phyloP scores from a whole-genome alignment of 2,329 filamentous ascomycete genomes.

The Sclerotinia trifoliorum region DNA sequence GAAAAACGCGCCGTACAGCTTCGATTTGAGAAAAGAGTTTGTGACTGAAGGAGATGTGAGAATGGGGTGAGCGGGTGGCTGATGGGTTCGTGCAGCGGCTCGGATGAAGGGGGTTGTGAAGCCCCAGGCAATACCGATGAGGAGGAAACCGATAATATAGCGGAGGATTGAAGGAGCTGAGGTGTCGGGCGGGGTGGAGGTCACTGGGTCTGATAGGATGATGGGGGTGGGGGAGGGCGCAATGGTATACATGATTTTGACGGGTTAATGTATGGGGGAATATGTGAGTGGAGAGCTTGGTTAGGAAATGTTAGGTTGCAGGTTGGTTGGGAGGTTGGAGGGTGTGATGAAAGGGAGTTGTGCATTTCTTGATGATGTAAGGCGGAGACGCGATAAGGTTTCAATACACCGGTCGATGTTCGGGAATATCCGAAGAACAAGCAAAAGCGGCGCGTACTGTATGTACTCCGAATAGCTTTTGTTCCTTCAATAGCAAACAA shows the following conservation, averaged over 20 bases:
- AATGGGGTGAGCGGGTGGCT: conserved; percentile 57
- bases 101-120: conserved; percentile 92
- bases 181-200: conserved; percentile 5
- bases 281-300: background rate
- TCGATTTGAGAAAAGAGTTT: conserved; percentile 60
- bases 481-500: background rate
- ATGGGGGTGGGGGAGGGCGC: conserved; percentile 21
- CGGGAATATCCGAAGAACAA: background rate
- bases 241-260: conserved; percentile 19
- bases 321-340: background rate
- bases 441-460: background rate
- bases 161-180: conserved; percentile 60
- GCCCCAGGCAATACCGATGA: conserved; percentile 91
- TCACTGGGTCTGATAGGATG: conserved; percentile 5
- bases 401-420: background rate
- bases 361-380: background rate
- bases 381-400: background rate
- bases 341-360: conserved; percentile 1
- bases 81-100: conserved; percentile 74
- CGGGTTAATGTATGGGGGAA: background rate
- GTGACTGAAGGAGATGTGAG: conserved; percentile 52
- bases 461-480: background rate
- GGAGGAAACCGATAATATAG: conserved; percentile 84
- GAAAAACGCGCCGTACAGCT: conserved; percentile 65
- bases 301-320: background rate